These are phyloP conservation scores for Claviceps purpurea DNA, from an alignment of 2,329 filamentous ascomycete genomes.

Conservation along the genomic window DNA sequence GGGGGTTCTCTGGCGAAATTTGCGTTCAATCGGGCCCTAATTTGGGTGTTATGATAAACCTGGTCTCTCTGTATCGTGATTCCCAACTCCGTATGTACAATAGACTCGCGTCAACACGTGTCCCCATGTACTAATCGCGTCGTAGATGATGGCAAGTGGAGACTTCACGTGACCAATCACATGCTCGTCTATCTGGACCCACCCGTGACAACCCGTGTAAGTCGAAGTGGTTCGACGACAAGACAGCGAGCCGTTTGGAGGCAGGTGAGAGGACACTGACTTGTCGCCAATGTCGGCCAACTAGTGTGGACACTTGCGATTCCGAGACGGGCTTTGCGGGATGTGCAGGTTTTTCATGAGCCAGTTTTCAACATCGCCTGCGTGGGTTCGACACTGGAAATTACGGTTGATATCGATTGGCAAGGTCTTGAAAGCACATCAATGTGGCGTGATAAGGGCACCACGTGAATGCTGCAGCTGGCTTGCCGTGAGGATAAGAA, in stretches of 20 bases:
- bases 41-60: too few species aligned
- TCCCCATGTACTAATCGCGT: too few species aligned
- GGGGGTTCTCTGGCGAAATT: too few species aligned
- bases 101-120: too few species aligned
- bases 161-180: conserved; percentile 3
- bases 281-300: not conserved
- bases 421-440: not conserved
- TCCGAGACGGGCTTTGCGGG: not conserved
- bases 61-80: too few species aligned
- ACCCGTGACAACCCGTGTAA: conserved; percentile 6
- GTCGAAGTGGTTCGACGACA: conserved; percentile 4
- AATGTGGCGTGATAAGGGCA: not conserved
- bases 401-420: conserved; percentile 2
- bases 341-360: not conserved
- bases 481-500: not conserved
- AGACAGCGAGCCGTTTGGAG: not conserved
- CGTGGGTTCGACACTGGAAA: not conserved
- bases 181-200: not conserved
- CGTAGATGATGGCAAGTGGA: not conserved
- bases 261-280: conserved; percentile 1
- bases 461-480: not conserved
- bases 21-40: too few species aligned
- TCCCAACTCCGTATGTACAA: too few species aligned
- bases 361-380: not conserved
- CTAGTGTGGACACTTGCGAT: not conserved